Evolutionary conservation across 1,284 basidiomycete species (phyloP), one percentile per base, ranked within the genome.

Genomic region (Wolfiporia cocos): DNA sequence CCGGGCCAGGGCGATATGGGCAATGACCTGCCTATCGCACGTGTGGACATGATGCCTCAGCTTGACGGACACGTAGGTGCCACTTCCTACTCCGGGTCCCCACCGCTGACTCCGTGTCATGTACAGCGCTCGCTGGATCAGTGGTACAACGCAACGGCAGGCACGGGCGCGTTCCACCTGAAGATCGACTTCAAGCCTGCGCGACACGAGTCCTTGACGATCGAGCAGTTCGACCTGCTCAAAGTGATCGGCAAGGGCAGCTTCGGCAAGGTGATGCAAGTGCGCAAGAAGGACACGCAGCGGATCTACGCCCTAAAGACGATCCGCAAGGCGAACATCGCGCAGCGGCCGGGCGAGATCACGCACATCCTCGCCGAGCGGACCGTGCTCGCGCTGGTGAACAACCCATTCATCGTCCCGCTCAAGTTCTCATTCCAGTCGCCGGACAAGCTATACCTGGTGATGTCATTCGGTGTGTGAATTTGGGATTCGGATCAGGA

Each of bases 391-490:
- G 95, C 94, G 0, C 78, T 97, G 49, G 95, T 99, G 52, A 98
- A 98, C 71, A 97, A 94, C 57, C 95, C 95, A 0, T 99, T 99
- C 69, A 97, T 99, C 63, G 95, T 98, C 0, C 96, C 95, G 6
- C 81, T 99, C 64, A 99, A 99, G 62, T 98, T 99, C 66, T 94
- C 90, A 6, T 99, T 99, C 76, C 95, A 99, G 68, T 93, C 86
- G 51, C 90, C 90, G 3, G 95, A 99, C 62, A 99, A 99, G 67
- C 74, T 99, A 10, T 99, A 99, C 63, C 71, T 99, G 40, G 92
- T 97, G 17, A 87, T 99, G 76, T 94, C 93, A 12, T 99, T 97
- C 57, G 83, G 85, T 85, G 37, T 46, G 77, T 60, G 47, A 34
- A 28, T 26, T 22, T 45, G 18, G 49, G 15, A 18, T 21, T 14